Base-by-base conservation (phyloP, 2,329 filamentous ascomycete genomes). In the Colletotrichum magnum region DNA sequence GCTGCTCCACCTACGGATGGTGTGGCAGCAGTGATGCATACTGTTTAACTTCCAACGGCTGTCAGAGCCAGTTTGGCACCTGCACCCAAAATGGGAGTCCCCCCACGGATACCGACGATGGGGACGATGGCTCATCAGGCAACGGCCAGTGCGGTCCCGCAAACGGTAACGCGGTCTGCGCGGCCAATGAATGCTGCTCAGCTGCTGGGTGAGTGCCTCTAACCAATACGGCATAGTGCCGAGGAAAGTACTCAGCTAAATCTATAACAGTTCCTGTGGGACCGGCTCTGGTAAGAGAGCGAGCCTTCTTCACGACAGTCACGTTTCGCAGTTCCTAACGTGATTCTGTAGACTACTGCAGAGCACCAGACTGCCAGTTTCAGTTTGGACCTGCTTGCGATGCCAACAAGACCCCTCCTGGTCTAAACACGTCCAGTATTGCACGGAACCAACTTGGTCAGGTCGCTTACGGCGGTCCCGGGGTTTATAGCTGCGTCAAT, bases 301-400 rank as follows among this genome's bases (percentile, higher is more conserved):
- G 7, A 13, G 16, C 21, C 6, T 5, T 18, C 18, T 5, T 36
- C 32, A 36, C 15, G 32, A 12, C 39, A 39, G 16, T 50, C 47
- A 18, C 12, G 6, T 26, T 26, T 18, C 10, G 39, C 7, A 16
- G 41, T 15, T 24, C 10, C 47, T 50, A 12, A 50, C 18, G 21
- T 6, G n/a, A 9, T 50, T 45, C n/a, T 62, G 6, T n/a, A 63
- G 68, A 70, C 15, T 47, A 87, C 76, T 89, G 87, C 77, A 79
- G 79, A 66, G 82, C 86, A 48, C 87, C 87, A 12, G 87, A 88
- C 73, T 89, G 87, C 71, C 80, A 85, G 68, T 85, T 87, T 73
- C 75, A 81, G 71, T 87, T 85, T 71, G 86, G 85, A 16, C 79
- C 86, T 16, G 84, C 77, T 15, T 89, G 87, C 74, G 86, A 88